Conservation (phyloP, 176 grass and related monocot species). For the Echinochloa phyllopogon region DNA sequence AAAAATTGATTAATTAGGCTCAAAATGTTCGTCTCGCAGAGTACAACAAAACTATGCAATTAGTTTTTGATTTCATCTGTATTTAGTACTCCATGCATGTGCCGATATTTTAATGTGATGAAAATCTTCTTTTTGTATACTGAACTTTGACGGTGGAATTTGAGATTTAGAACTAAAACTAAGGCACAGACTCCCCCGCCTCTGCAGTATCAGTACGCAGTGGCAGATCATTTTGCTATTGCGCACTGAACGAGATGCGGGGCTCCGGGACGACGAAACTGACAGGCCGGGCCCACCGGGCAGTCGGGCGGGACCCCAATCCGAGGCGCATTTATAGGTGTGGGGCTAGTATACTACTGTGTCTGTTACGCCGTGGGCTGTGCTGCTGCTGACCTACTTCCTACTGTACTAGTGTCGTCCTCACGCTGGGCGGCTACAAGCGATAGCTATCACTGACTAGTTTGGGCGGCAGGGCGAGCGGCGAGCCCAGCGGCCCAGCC, state of each 20-base stretch:
- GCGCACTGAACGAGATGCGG: neutral
- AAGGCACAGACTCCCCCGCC: no score
- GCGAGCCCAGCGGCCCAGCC: conserved; percentile 27
- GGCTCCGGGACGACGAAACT: neutral
- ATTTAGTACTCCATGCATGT: no score
- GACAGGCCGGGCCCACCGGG: neutral
- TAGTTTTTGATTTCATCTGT: no score
- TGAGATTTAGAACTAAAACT: no score
- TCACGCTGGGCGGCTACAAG: neutral
- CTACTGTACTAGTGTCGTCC: neutral
- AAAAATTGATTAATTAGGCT: no score
- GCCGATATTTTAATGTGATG: no score
- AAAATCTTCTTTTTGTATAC: no score
- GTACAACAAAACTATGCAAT: no score
- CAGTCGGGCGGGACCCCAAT: neutral
- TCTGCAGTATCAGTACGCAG: no score
- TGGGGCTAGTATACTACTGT: neutral
- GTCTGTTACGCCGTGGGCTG: neutral
- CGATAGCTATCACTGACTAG: neutral
- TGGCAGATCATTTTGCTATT: no score
- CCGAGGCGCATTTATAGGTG: neutral
- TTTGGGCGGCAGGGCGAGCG: neutral
- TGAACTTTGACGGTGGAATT: no score
- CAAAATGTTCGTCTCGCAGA: no score
- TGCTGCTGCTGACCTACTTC: neutral